A percentile compares a stretch with the other conserved stretches of the same genome.
Evolutionary conservation across 192 early-diverging fungal genomes (phyloP).

Genomic region (Backusella liffmaniae): DNA sequence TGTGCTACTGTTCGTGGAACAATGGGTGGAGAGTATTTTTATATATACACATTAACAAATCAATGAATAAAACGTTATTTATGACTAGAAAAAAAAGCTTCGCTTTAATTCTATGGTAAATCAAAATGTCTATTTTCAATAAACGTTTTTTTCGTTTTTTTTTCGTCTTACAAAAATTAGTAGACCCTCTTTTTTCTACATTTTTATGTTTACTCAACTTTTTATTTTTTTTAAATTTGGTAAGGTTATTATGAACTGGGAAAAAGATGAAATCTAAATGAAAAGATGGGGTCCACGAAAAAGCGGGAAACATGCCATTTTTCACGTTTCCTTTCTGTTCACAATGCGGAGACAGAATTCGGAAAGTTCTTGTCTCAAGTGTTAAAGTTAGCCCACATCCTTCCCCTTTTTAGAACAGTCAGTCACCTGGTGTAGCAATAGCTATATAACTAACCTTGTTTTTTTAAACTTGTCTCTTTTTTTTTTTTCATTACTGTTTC

Average conservation of each 20-base stretch:
- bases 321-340: conserved; percentile 5
- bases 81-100: not conserved
- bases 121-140: not conserved
- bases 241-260: not conserved
- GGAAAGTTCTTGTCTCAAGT: conserved; percentile 3
- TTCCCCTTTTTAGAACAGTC: not conserved
- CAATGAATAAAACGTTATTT: not conserved
- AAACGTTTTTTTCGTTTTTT: not conserved
- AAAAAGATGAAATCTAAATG: not conserved
- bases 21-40: not conserved
- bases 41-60: not conserved
- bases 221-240: not conserved
- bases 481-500: not conserved
- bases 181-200: not conserved
- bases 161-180: not conserved
- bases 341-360: conserved; percentile 2
- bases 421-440: conserved; percentile 7
- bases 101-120: not conserved
- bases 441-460: not conserved
- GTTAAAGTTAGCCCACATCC: not conserved
- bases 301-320: conserved; percentile 8
- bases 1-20: conserved; percentile 1
- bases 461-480: not conserved
- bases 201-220: not conserved
- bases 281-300: conserved; percentile 10